phyloP scores from a whole-genome alignment of 2,329 filamentous ascomycete genomes.

The Shiraia bambusicola region DNA sequence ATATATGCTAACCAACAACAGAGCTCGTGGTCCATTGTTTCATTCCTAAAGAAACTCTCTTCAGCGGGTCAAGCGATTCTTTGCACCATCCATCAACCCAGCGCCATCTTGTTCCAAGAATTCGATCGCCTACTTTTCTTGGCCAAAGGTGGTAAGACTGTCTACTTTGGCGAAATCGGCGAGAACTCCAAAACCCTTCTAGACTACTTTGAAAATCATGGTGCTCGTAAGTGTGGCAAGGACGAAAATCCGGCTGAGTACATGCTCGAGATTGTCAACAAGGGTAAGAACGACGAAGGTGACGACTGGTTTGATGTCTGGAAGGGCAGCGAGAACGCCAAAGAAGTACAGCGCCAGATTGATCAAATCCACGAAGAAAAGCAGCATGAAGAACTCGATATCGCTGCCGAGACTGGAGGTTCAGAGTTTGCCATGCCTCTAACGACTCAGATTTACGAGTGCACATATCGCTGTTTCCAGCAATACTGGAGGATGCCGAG shows the following conservation, averaged over 20 bases:
- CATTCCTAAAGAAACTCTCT: conserved; percentile 63
- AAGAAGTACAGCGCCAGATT: conserved; percentile 40
- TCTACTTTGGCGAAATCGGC: conserved; percentile 53
- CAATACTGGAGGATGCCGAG: conserved; percentile 51
- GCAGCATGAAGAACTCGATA: conserved; percentile 25
- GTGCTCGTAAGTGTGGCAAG: conserved; percentile 59
- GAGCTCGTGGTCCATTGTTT: conserved; percentile 63
- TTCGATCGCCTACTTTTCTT: conserved; percentile 51
- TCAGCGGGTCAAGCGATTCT: conserved; percentile 49
- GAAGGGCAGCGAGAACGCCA: conserved; percentile 28
- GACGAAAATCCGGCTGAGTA: conserved; percentile 75
- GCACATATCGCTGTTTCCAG: conserved; percentile 48
- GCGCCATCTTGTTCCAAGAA: conserved; percentile 48
- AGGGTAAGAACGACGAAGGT: conserved; percentile 32
- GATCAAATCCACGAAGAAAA: conserved; percentile 45
- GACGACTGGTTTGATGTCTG: conserved; percentile 47
- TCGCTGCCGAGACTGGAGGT: conserved; percentile 37
- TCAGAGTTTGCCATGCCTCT: conserved; percentile 50
- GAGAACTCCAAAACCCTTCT: conserved; percentile 45
- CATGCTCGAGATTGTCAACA: conserved; percentile 60
- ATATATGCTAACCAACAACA: conserved; percentile 13
- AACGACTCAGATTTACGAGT: conserved; percentile 33
- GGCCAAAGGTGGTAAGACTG: conserved; percentile 47
- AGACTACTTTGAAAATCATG: conserved; percentile 63
- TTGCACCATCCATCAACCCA: conserved; percentile 52